phyloP scores from a whole-genome alignment of 2,329 filamentous ascomycete species.

The Beauveria asiatica region DNA sequence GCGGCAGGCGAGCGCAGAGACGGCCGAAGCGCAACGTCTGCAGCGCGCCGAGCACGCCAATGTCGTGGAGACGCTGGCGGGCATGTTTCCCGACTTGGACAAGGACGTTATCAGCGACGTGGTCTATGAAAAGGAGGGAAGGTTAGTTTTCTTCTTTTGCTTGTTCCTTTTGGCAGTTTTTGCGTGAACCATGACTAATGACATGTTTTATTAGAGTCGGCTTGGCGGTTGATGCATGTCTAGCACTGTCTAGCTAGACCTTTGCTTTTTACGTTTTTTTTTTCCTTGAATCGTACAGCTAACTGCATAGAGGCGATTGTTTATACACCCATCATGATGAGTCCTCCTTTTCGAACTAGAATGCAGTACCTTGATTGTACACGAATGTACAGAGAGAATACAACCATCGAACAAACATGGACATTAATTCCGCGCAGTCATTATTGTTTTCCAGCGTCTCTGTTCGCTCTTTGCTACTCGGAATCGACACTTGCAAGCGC shows the following conservation, averaged over 20 bases:
- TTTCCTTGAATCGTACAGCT: no score
- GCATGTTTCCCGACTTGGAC: slow-evolving; percentile 96
- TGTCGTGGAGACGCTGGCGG: slow-evolving; percentile 85
- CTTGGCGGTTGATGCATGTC: slow-evolving; percentile 76
- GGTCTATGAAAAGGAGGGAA: slow-evolving; percentile 88
- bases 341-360: no score
- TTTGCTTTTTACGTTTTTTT: not conserved
- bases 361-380: no score
- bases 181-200: not conserved
- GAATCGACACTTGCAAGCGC: no score
- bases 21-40: slow-evolving; percentile 76
- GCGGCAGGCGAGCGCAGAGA: slow-evolving; percentile 81
- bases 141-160: slow-evolving; percentile 46
- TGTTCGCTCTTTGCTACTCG: no score
- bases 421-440: no score
- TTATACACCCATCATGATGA: not conserved
- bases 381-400: no score
- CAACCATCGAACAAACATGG: no score
- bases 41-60: slow-evolving; percentile 79
- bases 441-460: no score
- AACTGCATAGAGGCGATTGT: no score
- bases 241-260: slow-evolving; percentile 51
- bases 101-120: slow-evolving; percentile 94
- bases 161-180: not conserved
- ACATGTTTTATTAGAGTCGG: slow-evolving; percentile 52